Percentiles rank a stretch among this genome's conserved stretches.
These are phyloP conservation scores for Termitomyces sp. DNA, from an alignment of 768 basidiomycete genomes.

Conservation along the genomic window DNA sequence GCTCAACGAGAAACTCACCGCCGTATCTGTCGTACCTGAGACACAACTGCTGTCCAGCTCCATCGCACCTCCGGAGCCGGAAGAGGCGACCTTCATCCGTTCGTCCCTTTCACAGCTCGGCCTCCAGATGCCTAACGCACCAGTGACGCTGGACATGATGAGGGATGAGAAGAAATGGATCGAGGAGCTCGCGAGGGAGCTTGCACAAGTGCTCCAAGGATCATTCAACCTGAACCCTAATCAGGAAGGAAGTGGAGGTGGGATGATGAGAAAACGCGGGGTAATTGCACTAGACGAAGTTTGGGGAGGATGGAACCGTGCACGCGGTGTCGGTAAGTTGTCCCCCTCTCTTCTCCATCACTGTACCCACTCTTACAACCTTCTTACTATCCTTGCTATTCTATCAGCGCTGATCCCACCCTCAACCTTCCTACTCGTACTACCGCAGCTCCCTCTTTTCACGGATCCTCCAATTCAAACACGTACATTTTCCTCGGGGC, in stretches of 20 bases:
- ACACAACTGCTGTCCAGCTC: slow-evolving; percentile 19
- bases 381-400: background rate
- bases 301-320: slow-evolving; percentile 95
- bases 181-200: slow-evolving; percentile 76
- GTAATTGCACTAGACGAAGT: slow-evolving; percentile 87
- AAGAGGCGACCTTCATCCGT: slow-evolving; percentile 83
- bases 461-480: slow-evolving; percentile 64
- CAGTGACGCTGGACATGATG: slow-evolving; percentile 87
- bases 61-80: slow-evolving; percentile 45
- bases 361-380: background rate
- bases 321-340: slow-evolving; percentile 77
- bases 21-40: slow-evolving; percentile 18
- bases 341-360: background rate
- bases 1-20: slow-evolving; percentile 75
- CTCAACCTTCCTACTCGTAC: slow-evolving; percentile 69
- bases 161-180: slow-evolving; percentile 75
- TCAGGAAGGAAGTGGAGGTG: slow-evolving; percentile 30
- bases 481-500: slow-evolving; percentile 67
- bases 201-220: slow-evolving; percentile 64
- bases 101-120: slow-evolving; percentile 89
- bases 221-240: slow-evolving; percentile 12
- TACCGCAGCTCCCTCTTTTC: slow-evolving; percentile 59
- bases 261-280: slow-evolving; percentile 75
- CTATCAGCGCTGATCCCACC: slow-evolving; percentile 81
- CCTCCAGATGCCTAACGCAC: slow-evolving; percentile 67